phyloP scores from a whole-genome alignment of 768 basidiomycete genomes.

The Cytidiella melzeri region DNA sequence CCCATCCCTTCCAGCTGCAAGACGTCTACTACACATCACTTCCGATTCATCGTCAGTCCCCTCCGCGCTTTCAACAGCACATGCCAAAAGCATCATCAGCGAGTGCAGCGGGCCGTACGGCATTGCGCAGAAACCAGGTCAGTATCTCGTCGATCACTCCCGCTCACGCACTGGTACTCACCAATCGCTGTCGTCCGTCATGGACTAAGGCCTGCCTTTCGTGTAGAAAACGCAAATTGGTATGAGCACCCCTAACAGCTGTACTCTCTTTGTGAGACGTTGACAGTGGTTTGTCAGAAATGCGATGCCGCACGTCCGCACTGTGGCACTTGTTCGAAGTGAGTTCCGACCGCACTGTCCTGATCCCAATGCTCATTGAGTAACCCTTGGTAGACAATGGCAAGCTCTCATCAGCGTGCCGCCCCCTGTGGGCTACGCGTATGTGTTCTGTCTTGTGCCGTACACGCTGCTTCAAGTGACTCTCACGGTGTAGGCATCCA shows the following conservation, averaged over 20 bases:
- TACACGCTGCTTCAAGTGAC: conserved; percentile 10
- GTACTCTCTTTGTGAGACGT: too few relatives aligned
- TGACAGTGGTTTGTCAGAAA: too few relatives aligned
- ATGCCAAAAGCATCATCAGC: conserved; percentile 67
- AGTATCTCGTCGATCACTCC: conserved; percentile 6
- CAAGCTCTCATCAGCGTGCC: conserved; percentile 77
- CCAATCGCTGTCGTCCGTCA: too few relatives aligned
- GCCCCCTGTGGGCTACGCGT: conserved; percentile 82
- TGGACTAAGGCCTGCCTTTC: conserved; percentile 62
- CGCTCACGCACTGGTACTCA: conserved; percentile 8
- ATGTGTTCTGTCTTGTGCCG: conserved; percentile 25
- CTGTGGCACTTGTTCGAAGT: conserved; percentile 83
- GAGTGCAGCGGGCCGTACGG: conserved; percentile 42
- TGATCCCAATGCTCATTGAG: neutral
- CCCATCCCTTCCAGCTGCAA: neutral
- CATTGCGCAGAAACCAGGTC: conserved; percentile 78
- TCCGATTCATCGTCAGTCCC: neutral
- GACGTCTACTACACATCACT: neutral
- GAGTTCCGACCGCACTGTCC: conserved; percentile 22
- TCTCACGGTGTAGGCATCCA: conserved; percentile 58
- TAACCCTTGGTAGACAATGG: conserved; percentile 57
- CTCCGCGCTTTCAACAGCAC: too few relatives aligned
- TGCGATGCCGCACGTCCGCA: conserved; percentile 85
- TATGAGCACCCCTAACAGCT: too few relatives aligned
- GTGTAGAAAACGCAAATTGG: conserved; percentile 81